A percentile compares a stretch with the other conserved stretches of the same genome.
These are phyloP conservation scores for Chytridium lagenaria DNA, from an alignment of 371 early-diverging fungal genomes.

Conservation along the genomic window DNA sequence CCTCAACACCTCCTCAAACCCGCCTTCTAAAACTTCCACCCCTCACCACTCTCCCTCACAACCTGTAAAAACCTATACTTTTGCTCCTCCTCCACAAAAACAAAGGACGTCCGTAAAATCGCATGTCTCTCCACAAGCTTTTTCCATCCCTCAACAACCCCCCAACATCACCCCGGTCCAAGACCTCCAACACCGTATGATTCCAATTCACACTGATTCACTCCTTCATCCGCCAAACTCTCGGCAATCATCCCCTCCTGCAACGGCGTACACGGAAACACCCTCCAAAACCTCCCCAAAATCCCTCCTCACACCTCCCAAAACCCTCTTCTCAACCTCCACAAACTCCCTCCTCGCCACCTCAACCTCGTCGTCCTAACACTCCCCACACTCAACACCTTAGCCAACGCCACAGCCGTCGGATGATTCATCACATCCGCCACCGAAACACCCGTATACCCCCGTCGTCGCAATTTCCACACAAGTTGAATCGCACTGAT, in stretches of 20 bases:
- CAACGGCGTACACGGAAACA: background rate
- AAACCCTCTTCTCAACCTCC: constrained; percentile 1
- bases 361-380: background rate
- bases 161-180: background rate
- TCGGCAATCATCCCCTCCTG: constrained; percentile 13
- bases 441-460: background rate
- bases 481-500: constrained; percentile 2
- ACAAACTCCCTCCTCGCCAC: background rate
- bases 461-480: background rate
- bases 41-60: background rate
- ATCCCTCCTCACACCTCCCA: background rate
- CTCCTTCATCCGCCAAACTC: constrained; percentile 6
- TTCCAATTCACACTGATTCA: constrained; percentile 1
- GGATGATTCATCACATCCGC: background rate
- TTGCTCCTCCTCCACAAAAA: background rate
- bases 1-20: too few species aligned
- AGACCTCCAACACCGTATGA: background rate
- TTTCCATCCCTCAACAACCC: background rate
- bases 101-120: constrained; percentile 3
- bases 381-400: background rate
- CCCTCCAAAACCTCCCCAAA: background rate
- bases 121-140: background rate
- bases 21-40: constrained; percentile 2
- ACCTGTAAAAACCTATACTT: background rate
- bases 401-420: background rate